Percentiles rank a stretch among this genome's conserved stretches.
phyloP scores from a whole-genome alignment of 1,139 yeast genomes.

The Arxiozyma slooffiae region DNA sequence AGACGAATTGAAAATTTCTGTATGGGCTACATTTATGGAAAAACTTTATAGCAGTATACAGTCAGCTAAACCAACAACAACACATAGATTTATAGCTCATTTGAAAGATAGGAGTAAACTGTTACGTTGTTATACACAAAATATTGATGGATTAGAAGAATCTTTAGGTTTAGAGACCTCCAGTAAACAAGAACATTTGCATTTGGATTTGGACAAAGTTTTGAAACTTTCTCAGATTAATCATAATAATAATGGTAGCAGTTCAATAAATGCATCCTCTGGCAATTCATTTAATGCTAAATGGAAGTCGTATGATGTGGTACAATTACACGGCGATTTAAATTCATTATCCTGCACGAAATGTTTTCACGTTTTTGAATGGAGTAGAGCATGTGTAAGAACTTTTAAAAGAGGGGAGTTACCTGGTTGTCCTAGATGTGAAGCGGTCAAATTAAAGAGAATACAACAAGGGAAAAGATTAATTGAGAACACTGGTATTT shows the following conservation, averaged over 20 bases:
- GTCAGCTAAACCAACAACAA: constrained; percentile 67
- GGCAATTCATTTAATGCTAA: constrained; percentile 13
- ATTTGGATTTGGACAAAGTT: constrained; percentile 1
- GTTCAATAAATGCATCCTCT: constrained; percentile 1
- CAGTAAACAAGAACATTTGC: constrained; percentile 7
- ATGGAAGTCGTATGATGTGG: constrained; percentile 65
- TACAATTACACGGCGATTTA: constrained; percentile 85
- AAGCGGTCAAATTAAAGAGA: constrained; percentile 37
- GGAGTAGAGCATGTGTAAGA: constrained; percentile 49
- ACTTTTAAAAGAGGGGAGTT: constrained; percentile 34
- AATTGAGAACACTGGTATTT: constrained; percentile 62
- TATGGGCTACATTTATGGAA: constrained; percentile 56
- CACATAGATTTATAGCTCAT: constrained; percentile 66
- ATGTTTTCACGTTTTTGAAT: constrained; percentile 50
- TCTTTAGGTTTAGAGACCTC: constrained; percentile 29
- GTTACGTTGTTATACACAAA: constrained; percentile 75
- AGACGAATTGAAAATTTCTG: constrained; percentile 44
- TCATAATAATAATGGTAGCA: not conserved
- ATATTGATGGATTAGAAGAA: constrained; percentile 42
- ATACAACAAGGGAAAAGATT: constrained; percentile 57
- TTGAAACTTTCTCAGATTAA: not conserved
- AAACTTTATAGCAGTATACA: constrained; percentile 52
- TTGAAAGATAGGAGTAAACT: constrained; percentile 59
- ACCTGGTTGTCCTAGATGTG: constrained; percentile 48
- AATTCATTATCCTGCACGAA: constrained; percentile 63